These are phyloP conservation scores for Pseudoneurospora amorphoporcata DNA, from an alignment of 495 filamentous ascomycete genomes.

Conservation along the genomic window DNA sequence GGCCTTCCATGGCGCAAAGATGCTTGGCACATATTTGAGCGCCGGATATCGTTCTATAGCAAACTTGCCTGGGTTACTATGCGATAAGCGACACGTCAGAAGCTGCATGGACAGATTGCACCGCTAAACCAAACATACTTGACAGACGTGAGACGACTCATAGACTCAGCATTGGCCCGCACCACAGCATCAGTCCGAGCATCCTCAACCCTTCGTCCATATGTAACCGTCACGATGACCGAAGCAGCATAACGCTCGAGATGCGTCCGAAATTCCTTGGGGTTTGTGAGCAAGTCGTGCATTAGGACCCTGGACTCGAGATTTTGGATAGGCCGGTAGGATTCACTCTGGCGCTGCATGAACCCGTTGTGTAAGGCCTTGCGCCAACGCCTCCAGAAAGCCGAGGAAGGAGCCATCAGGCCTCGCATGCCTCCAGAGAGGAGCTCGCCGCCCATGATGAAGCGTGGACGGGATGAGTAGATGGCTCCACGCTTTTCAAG, in stretches of 20 bases:
- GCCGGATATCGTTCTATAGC: conserved; percentile 47
- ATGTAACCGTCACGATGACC: conserved; percentile 49
- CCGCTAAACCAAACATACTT: conserved; percentile 24
- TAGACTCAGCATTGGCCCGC: conserved; percentile 40
- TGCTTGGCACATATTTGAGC: conserved; percentile 41
- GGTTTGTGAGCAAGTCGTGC: conserved; percentile 32
- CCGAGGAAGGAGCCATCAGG: conserved; percentile 40
- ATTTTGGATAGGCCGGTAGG: conserved; percentile 46
- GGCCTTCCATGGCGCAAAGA: conserved; percentile 47
- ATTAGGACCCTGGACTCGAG: conserved; percentile 40
- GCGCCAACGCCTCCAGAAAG: conserved; percentile 44
- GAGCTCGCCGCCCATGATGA: conserved; percentile 43
- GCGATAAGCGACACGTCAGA: no score
- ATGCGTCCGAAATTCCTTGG: conserved; percentile 23
- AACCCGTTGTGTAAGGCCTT: conserved; percentile 45
- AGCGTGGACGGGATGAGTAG: conserved; percentile 38
- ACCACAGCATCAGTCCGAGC: conserved; percentile 42
- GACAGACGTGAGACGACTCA: conserved; percentile 48
- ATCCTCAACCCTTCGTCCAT: conserved; percentile 46
- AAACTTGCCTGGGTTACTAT: conserved; percentile 45
- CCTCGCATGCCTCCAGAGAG: conserved; percentile 38
- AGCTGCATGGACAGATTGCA: neutral
- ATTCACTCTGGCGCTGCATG: conserved; percentile 44
- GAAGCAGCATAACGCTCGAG: conserved; percentile 47
- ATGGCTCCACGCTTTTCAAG: conserved; percentile 43